Conservation (phyloP, 2,329 filamentous ascomycete species). For the Periconia sp. region DNA sequence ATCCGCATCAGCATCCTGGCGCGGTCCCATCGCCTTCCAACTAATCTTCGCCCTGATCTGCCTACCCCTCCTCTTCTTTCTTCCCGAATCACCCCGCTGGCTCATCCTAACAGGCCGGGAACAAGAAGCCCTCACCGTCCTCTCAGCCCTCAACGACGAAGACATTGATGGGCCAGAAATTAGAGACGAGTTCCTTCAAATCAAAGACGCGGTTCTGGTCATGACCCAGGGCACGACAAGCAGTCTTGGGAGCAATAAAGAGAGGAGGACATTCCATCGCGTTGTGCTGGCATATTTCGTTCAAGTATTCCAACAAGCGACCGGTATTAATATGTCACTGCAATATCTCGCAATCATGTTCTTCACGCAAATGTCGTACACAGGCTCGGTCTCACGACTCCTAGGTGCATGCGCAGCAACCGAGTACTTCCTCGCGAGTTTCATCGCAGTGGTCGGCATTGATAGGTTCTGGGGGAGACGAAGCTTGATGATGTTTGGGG, state of each 20-base stretch:
- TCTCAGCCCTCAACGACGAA: conserved; percentile 38
- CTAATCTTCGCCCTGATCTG: conserved; percentile 62
- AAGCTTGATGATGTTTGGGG: conserved; percentile 44
- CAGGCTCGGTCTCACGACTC: conserved; percentile 50
- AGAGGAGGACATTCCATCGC: conserved; percentile 50
- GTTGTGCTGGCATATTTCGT: conserved; percentile 50
- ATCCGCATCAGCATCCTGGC: conserved; percentile 49
- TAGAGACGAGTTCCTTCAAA: conserved; percentile 49
- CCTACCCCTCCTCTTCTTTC: conserved; percentile 56
- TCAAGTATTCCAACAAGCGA: conserved; percentile 53
- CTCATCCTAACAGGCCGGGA: conserved; percentile 63
- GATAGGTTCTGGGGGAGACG: conserved; percentile 44
- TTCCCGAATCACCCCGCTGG: conserved; percentile 66
- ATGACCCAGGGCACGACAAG: conserved; percentile 35
- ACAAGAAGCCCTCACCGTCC: conserved; percentile 46
- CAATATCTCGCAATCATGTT: conserved; percentile 58
- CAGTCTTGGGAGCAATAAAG: conserved; percentile 36
- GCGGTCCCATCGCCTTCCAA: conserved; percentile 64
- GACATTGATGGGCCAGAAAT: conserved; percentile 32
- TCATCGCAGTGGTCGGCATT: conserved; percentile 45
- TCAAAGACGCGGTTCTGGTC: conserved; percentile 40
- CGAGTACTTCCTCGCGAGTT: conserved; percentile 44
- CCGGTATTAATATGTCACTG: conserved; percentile 38
- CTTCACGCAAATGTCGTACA: conserved; percentile 56
- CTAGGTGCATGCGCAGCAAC: conserved; percentile 47